Evolutionary conservation across 345 rosid species (phyloP).

Genomic region (Boechera retrofracta): DNA sequence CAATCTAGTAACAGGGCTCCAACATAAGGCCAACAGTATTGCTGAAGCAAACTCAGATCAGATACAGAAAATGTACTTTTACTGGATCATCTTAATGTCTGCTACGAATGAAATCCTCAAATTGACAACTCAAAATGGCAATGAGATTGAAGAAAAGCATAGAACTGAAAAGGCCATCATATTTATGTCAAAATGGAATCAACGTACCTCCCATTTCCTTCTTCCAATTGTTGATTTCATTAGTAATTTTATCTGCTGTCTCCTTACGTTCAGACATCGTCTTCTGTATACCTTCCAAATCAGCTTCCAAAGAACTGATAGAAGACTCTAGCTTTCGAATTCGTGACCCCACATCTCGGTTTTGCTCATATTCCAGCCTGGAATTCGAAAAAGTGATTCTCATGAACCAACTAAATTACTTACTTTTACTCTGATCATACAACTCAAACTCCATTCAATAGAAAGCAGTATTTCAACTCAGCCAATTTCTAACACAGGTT

Average conservation of each 20-base stretch:
- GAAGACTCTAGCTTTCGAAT: slow-evolving; percentile 83
- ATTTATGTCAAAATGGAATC: slow-evolving; percentile 19
- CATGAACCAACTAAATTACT: slow-evolving; percentile 9
- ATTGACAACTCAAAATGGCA: slow-evolving; percentile 32
- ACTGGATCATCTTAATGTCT: slow-evolving; percentile 17
- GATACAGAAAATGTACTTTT: slow-evolving; percentile 30
- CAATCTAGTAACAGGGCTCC: slow-evolving; percentile 10
- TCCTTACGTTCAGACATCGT: slow-evolving; percentile 71
- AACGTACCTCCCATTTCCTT: slow-evolving; percentile 76
- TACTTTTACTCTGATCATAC: slow-evolving; percentile 13
- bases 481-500: slow-evolving; percentile 23
- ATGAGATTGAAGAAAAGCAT: slow-evolving; percentile 8
- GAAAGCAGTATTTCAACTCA: slow-evolving; percentile 29
- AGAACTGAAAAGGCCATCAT: slow-evolving; percentile 20
- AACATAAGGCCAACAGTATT: slow-evolving; percentile 24
- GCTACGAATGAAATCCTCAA: slow-evolving; percentile 23
- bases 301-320: slow-evolving; percentile 64
- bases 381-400: slow-evolving; percentile 21
- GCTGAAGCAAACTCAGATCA: slow-evolving; percentile 17
- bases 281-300: slow-evolving; percentile 60
- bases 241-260: slow-evolving; percentile 61
- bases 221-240: slow-evolving; percentile 73
- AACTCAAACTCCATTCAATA: slow-evolving; percentile 24
- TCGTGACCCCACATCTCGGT: slow-evolving; percentile 85
- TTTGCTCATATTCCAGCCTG: slow-evolving; percentile 95